These are phyloP conservation scores for Backusella mclennaniae DNA, from an alignment of 192 early-diverging fungal genomes.

Conservation along the genomic window DNA sequence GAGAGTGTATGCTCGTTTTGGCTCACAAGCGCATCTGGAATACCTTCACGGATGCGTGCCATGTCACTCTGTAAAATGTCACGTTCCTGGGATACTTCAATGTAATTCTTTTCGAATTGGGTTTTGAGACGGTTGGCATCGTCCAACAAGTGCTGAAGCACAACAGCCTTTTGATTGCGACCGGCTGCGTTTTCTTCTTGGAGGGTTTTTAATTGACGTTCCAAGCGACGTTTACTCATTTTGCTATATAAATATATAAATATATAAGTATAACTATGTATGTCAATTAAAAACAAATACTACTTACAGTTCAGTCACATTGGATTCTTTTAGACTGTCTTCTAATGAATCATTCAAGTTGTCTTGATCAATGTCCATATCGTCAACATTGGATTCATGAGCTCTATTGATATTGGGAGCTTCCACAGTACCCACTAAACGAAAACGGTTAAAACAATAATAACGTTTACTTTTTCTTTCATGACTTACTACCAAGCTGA, in stretches of 20 bases:
- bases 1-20: slow-evolving; percentile 28
- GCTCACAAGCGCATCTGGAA: slow-evolving; percentile 33
- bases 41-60: slow-evolving; percentile 33
- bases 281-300: no score
- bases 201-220: slow-evolving; percentile 28
- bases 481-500: slow-evolving; percentile 61
- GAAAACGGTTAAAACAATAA: background rate
- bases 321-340: slow-evolving; percentile 33
- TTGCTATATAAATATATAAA: slow-evolving; percentile 19
- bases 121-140: slow-evolving; percentile 41
- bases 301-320: slow-evolving; percentile 31
- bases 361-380: slow-evolving; percentile 17
- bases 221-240: slow-evolving; percentile 28
- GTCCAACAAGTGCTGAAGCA: slow-evolving; percentile 37
- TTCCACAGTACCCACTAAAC: slow-evolving; percentile 1
- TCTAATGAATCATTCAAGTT: slow-evolving; percentile 26
- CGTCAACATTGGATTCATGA: slow-evolving; percentile 1
- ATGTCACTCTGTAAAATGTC: slow-evolving; percentile 38
- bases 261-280: no score
- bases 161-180: slow-evolving; percentile 30
- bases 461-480: background rate
- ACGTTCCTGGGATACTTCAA: slow-evolving; percentile 34
- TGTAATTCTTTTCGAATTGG: slow-evolving; percentile 38
- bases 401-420: background rate
- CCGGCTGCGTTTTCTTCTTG: slow-evolving; percentile 29